Percentiles rank a stretch among this genome's conserved stretches.
These are phyloP conservation scores for Nevesoporus exiguus DNA, from an alignment of 768 basidiomycete species.

Conservation along the genomic window DNA sequence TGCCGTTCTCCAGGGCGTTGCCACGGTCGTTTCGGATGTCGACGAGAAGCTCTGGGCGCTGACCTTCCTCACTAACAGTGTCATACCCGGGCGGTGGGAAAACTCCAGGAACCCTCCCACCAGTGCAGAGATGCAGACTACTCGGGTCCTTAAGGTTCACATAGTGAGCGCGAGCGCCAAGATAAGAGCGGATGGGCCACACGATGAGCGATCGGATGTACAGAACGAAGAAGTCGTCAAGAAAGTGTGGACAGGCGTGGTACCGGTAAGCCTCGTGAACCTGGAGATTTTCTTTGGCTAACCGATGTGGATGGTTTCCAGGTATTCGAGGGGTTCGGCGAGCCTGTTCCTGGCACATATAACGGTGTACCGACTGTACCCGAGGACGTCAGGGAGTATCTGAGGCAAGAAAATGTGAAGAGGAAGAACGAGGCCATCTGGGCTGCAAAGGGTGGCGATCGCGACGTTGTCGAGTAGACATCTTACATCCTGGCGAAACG, in stretches of 20 bases:
- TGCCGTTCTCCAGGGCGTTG: constrained; percentile 20
- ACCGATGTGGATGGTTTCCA: neutral
- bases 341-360: constrained; percentile 23
- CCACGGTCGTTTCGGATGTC: constrained; percentile 11
- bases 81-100: constrained; percentile 25
- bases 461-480: neutral
- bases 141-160: constrained; percentile 21
- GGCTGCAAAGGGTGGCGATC: constrained; percentile 36
- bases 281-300: neutral
- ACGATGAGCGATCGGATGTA: constrained; percentile 19
- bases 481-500: neutral
- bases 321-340: constrained; percentile 25
- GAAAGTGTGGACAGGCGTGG: constrained; percentile 24
- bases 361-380: constrained; percentile 15
- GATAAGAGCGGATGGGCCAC: constrained; percentile 21
- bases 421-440: constrained; percentile 23
- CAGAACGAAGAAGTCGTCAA: constrained; percentile 13
- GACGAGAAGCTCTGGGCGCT: constrained; percentile 27
- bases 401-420: constrained; percentile 21
- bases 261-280: constrained; percentile 15
- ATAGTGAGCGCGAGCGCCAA: constrained; percentile 24
- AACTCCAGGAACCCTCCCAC: constrained; percentile 20
- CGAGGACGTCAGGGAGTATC: constrained; percentile 19
- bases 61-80: constrained; percentile 20
- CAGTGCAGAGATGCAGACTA: constrained; percentile 22